These are phyloP conservation scores for Termitomyces sp. DNA, from an alignment of 768 basidiomycete species.

Conservation along the genomic window DNA sequence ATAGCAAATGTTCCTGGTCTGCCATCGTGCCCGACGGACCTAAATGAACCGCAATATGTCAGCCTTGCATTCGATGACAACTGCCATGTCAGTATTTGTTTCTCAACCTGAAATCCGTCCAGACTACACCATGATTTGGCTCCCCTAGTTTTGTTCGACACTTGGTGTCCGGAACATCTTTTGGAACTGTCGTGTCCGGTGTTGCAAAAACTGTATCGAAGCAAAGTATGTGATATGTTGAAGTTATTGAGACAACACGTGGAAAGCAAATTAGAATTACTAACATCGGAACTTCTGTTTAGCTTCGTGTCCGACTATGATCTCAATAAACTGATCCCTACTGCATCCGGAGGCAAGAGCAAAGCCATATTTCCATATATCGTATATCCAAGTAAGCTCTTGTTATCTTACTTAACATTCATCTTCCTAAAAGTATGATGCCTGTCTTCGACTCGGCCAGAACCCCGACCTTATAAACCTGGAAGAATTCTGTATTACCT, in stretches of 20 bases:
- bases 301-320: constrained; percentile 15
- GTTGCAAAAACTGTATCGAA: constrained; percentile 18
- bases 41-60: constrained; percentile 38
- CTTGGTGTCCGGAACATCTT: constrained; percentile 15
- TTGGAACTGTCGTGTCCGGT: constrained; percentile 19
- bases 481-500: constrained; percentile 20
- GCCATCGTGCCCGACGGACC: constrained; percentile 37
- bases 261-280: not conserved
- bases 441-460: constrained; percentile 7
- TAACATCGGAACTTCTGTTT: not conserved
- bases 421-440: not conserved
- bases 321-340: constrained; percentile 16
- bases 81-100: constrained; percentile 33
- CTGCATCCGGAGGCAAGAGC: constrained; percentile 17
- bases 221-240: constrained; percentile 9
- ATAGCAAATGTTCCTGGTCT: constrained; percentile 27
- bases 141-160: constrained; percentile 16
- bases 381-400: constrained; percentile 17
- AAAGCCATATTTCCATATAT: constrained; percentile 26
- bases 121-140: not conserved
- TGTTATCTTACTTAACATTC: not conserved
- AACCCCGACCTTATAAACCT: constrained; percentile 12
- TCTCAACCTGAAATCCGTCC: not conserved
- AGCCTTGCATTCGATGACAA: constrained; percentile 37
- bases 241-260: not conserved